phyloP scores from a whole-genome alignment of 768 basidiomycete genomes.

The Tephrocybe rancida region DNA sequence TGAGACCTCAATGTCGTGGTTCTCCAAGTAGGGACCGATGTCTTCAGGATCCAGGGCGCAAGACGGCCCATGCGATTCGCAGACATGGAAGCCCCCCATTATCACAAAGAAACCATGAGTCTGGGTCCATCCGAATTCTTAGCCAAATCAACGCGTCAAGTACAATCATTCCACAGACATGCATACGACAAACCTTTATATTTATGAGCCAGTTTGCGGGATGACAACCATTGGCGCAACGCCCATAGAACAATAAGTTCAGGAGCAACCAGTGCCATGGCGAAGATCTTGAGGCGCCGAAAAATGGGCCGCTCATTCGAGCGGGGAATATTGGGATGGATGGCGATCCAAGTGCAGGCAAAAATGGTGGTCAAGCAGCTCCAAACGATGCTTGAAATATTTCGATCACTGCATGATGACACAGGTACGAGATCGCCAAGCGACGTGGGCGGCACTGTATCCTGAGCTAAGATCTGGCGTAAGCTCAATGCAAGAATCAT shows the following conservation, averaged over 20 bases:
- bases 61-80: not conserved
- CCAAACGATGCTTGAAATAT: conserved; percentile 20
- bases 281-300: conserved; percentile 12
- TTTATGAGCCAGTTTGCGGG: conserved; percentile 15
- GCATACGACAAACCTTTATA: not conserved
- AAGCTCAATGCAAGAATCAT: not conserved
- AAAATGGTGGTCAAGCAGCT: conserved; percentile 27
- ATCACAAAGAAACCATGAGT: conserved; percentile 28
- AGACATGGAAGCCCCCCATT: conserved; percentile 27
- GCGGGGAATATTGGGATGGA: conserved; percentile 27
- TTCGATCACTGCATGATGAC: conserved; percentile 4
- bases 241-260: conserved; percentile 24
- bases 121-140: conserved; percentile 21
- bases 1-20: conserved; percentile 3
- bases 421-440: not conserved
- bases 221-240: conserved; percentile 19
- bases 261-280: conserved; percentile 22
- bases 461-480: not conserved
- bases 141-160: not conserved
- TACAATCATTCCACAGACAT: not conserved
- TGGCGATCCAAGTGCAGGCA: conserved; percentile 24
- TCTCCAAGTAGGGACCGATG: not conserved
- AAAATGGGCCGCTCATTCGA: not conserved
- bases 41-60: not conserved
- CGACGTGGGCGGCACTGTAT: not conserved